Base-by-base conservation (phyloP, 768 basidiomycete species). In the Tricholoma sp. region DNA sequence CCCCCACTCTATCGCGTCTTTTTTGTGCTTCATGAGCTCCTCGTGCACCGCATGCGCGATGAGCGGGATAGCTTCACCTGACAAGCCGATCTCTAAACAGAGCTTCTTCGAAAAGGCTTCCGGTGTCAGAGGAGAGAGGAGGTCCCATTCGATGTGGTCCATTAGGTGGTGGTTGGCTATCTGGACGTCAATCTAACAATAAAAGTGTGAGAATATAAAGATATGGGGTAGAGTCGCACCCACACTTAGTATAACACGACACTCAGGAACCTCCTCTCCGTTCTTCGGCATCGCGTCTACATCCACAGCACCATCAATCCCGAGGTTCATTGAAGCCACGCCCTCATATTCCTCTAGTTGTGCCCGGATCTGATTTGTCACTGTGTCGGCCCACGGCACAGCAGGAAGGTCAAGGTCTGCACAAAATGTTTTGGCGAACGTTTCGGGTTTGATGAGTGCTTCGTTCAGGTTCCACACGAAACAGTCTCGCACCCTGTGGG, bases 131-230 rank as follows among this genome's bases (percentile, higher is more conserved):
- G 89, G 82, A 3, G 95, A 96, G 47, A 91, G 83, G n/a, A 98
- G 81, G 71, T 99, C 96, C 96, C 96, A 99, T 72, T 99, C 97
- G 62, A 99, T 94, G 67, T 94, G 91, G 73, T 99, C 97, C 56
- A 90, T 78, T 1, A 99, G 79, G 70, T 96, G 93, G 68, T 94
- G 80, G 49, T 88, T 90, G 21, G 88, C 91, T 67, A 99, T 89
- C 70, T 99, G 97, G 22, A 98, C 93, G 73, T 99, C 97, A 67
- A 99, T 92, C 93, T 97, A 31, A 31, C n/a, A 59, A 39, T 46
- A 7, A 52, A 22, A 47, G 50, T 43, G 50, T 52, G 18, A 31
- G 32, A 29, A 50, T 3, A 8, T 49, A 32, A 3, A 52, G 41
- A 1, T 19, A 31, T 32, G 49, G 37, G 29, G 46, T 46, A 39